Percentiles rank a stretch among this genome's conserved stretches.
These are phyloP conservation scores for Neltuma alba DNA, from an alignment of 306 rosid genomes.

Conservation along the genomic window DNA sequence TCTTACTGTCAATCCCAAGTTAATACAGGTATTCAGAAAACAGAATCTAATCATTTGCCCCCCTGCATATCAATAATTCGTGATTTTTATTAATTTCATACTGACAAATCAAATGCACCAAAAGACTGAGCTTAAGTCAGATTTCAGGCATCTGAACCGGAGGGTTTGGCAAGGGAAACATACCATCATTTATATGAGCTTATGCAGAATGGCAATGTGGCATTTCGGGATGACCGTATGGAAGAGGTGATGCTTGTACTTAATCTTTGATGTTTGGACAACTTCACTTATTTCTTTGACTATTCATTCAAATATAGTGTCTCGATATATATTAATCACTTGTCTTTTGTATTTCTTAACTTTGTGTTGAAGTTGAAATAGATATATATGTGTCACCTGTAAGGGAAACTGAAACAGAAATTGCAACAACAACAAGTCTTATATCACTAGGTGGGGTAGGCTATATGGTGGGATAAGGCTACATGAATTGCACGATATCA, in stretches of 20 bases:
- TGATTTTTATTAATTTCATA: slow-evolving; percentile 1
- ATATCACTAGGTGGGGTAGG: too few species aligned
- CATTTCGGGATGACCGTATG: slow-evolving; percentile 62
- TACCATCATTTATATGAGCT: slow-evolving; percentile 59
- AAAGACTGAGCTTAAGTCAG: slow-evolving; percentile 35
- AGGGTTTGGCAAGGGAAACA: slow-evolving; percentile 58
- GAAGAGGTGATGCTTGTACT: slow-evolving; percentile 63
- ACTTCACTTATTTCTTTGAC: slow-evolving; percentile 21
- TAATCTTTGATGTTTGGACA: slow-evolving; percentile 6
- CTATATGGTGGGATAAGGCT: too few species aligned
- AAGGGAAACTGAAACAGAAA: not conserved
- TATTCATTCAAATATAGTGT: slow-evolving; percentile 11
- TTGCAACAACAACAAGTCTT: too few species aligned
- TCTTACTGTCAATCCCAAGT: not conserved
- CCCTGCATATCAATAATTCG: not conserved
- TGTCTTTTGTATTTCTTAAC: slow-evolving; percentile 11
- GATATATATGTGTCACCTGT: not conserved
- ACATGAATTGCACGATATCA: too few species aligned
- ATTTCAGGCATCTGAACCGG: slow-evolving; percentile 67
- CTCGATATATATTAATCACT: slow-evolving; percentile 25
- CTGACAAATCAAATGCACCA: slow-evolving; percentile 5
- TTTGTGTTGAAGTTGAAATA: not conserved
- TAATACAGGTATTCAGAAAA: not conserved
- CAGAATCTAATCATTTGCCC: not conserved
- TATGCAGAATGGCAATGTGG: slow-evolving; percentile 74